These are phyloP conservation scores for Athelia sp. DNA, from an alignment of 1,284 basidiomycete genomes.

Conservation along the genomic window DNA sequence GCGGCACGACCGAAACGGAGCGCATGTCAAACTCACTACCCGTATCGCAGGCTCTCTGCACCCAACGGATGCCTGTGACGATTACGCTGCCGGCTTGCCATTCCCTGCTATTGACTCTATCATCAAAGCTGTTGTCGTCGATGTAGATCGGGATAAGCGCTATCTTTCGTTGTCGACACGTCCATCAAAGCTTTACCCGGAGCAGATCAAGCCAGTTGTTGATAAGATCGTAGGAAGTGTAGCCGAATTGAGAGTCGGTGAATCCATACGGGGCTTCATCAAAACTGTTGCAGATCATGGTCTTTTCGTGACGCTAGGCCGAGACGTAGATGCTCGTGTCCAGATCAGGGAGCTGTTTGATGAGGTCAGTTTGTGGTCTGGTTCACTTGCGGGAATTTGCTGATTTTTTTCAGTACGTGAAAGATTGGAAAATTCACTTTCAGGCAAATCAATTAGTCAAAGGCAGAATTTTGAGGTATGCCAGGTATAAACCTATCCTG, in stretches of 20 bases:
- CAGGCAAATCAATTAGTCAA: conserved; percentile 80
- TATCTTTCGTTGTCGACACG: conserved; percentile 79
- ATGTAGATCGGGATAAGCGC: conserved; percentile 59
- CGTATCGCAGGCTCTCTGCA: conserved; percentile 73
- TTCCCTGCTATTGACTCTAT: conserved; percentile 67
- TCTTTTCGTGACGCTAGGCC: conserved; percentile 86
- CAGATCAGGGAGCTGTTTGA: conserved; percentile 94
- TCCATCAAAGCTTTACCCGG: conserved; percentile 59
- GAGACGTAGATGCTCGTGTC: conserved; percentile 82
- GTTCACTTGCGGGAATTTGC: conserved; percentile 5
- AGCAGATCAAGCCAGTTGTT: conserved; percentile 40
- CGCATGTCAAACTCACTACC: conserved; percentile 70
- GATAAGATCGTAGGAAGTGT: conserved; percentile 72
- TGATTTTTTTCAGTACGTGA: conserved; percentile 66
- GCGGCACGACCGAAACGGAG: conserved; percentile 62
- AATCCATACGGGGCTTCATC: conserved; percentile 81
- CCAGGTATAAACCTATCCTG: conserved; percentile 1
- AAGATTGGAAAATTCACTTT: conserved; percentile 92
- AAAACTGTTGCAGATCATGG: conserved; percentile 86
- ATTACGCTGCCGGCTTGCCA: conserved; percentile 56
- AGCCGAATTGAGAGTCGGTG: conserved; percentile 66
- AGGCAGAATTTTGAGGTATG: conserved; percentile 77
- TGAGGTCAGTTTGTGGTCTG: conserved; percentile 48
- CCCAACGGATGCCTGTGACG: conserved; percentile 78
- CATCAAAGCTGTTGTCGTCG: conserved; percentile 67